phyloP scores from a whole-genome alignment of 23 red algal genomes.

The Agarophyton chilense region DNA sequence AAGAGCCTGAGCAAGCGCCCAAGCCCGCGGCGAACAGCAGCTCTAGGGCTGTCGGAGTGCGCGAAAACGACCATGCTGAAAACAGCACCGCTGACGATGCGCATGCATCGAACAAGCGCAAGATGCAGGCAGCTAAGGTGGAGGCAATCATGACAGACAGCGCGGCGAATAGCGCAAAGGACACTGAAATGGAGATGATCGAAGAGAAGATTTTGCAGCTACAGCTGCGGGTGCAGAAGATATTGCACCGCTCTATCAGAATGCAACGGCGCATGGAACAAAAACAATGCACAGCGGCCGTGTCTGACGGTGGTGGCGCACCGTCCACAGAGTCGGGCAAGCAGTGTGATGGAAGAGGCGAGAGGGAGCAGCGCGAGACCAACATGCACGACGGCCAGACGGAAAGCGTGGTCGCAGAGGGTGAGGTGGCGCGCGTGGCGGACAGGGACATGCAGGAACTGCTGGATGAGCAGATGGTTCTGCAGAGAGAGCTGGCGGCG shows the following conservation, averaged over 20 bases:
- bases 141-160: too few species aligned
- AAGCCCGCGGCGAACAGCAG: too few species aligned
- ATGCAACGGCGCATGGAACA: conserved; percentile 46
- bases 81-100: too few species aligned
- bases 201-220: conserved; percentile 52
- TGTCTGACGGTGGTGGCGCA: not conserved
- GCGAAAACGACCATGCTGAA: too few species aligned
- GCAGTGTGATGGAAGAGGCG: not conserved
- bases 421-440: not conserved
- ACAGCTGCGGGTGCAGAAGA: conserved; percentile 43
- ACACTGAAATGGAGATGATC: conserved; percentile 8
- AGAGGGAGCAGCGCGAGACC: not conserved
- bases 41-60: too few species aligned
- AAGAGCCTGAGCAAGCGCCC: too few species aligned
- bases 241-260: conserved; percentile 37
- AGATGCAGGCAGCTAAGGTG: too few species aligned
- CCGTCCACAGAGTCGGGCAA: not conserved
- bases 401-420: not conserved
- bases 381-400: not conserved
- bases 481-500: conserved; percentile 23
- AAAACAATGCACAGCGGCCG: conserved; percentile 6
- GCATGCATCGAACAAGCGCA: too few species aligned
- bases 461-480: not conserved
- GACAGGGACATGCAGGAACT: not conserved
- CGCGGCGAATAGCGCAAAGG: not conserved